Base-by-base conservation (phyloP, 768 basidiomycete genomes). In the Boletellus ananas region DNA sequence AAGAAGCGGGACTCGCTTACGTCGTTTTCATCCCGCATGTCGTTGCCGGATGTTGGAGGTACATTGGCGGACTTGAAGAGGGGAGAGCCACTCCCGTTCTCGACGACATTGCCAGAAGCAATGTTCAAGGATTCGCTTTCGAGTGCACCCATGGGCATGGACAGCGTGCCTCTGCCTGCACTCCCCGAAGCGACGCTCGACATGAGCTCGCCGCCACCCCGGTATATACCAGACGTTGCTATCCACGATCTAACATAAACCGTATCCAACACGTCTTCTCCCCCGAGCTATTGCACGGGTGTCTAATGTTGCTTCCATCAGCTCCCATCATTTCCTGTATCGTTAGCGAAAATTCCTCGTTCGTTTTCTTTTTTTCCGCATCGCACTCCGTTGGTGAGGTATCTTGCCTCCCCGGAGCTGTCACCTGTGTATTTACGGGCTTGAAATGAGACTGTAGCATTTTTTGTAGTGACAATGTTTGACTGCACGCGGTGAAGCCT, bases 1-100 rank as follows among this genome's bases (percentile, higher is more conserved):
- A 70, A 68, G 54, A 78, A 75, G 56, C 76, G 72, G 45, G 75
- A 76, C 49, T 79, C 79, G 6, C 49, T 78, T 14, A 66, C 70
- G 33, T 82, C 80, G 0, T 71, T 77, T 61, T 74, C 75, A 6
- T 65, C 67, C 27, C 70, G 72, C 51, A 60, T 77, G 44, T 76
- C 76, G 13, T 57, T 74, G 59, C 65, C 53, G 8, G 77, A 75
- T 36, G 72, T 68, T n/a, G 70, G 70, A 14, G 70, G 70, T 12
- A 57, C 66, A 37, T 55, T 75, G 47, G 54, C 34, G 25, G 62
- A 61, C 23, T 43, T 57, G 45, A 64, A 69, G 41, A 56, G 57
- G 37, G 21, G 12, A 23, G 23, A 3, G 1, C 49, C 64, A 0
- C 58, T 55, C 33, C 60, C 58, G 0, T 60, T 60, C 8, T 62